These are phyloP conservation scores for Arabis alpina DNA, from an alignment of 345 rosid genomes.

Conservation along the genomic window DNA sequence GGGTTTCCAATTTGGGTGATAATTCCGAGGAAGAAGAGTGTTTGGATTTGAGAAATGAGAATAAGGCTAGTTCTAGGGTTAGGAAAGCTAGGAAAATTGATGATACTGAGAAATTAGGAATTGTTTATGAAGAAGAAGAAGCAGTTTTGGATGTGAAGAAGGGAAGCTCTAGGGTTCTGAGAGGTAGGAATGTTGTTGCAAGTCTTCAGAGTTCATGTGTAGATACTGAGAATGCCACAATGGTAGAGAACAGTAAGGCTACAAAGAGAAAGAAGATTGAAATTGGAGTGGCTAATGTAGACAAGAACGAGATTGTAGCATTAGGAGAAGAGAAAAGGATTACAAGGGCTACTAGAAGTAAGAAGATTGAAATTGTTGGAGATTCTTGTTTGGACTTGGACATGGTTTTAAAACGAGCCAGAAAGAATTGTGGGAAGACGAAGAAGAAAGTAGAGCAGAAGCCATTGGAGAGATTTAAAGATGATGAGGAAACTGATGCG, in stretches of 20 bases:
- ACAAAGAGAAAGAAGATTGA: constrained; percentile 9
- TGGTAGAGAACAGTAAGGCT: background rate
- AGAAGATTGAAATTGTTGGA: constrained; percentile 21
- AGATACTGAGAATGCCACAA: background rate
- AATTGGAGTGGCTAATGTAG: background rate
- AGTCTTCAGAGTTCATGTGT: constrained; percentile 13
- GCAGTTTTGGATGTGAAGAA: background rate
- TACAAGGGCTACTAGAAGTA: constrained; percentile 43
- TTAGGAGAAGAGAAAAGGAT: constrained; percentile 9
- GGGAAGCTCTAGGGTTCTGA: background rate
- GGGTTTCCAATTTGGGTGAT: constrained; percentile 23
- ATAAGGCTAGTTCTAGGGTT: constrained; percentile 29
- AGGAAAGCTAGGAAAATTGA: constrained; percentile 26
- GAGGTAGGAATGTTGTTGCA: background rate
- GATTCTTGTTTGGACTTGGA: constrained; percentile 4
- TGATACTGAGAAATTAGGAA: constrained; percentile 1
- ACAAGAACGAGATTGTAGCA: background rate
- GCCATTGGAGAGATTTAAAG: constrained; percentile 2
- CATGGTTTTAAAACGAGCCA: constrained; percentile 14
- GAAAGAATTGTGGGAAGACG: background rate
- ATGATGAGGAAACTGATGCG: background rate
- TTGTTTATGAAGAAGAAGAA: background rate
- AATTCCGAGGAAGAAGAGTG: background rate
- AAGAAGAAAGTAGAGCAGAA: constrained; percentile 13
- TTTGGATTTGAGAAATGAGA: constrained; percentile 6